Conservation (phyloP, 169 alveolate genomes). For the Babesia divergens region DNA sequence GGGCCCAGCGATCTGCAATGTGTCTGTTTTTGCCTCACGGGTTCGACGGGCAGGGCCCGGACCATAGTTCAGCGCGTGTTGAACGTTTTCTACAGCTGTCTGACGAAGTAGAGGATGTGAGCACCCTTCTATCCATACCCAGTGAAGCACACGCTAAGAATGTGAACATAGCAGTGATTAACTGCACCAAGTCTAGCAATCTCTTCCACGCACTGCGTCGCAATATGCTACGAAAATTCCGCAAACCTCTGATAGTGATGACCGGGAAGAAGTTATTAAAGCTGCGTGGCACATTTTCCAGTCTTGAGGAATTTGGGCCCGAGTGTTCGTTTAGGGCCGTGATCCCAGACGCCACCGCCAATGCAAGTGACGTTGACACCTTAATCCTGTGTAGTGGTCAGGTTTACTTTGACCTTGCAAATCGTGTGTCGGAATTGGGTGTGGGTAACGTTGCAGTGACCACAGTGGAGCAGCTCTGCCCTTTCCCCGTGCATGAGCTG, state of each 20-base stretch:
- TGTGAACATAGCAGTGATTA: conserved; percentile 81
- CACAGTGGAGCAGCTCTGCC: conserved; percentile 87
- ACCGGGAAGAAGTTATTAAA: conserved; percentile 73
- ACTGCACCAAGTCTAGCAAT: conserved; percentile 87
- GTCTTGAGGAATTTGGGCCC: conserved; percentile 63
- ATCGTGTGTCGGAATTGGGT: conserved; percentile 65
- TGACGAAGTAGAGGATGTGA: conserved; percentile 75
- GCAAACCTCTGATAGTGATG: conserved; percentile 69
- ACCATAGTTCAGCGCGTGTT: conserved; percentile 90
- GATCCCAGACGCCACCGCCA: conserved; percentile 67
- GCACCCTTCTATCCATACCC: conserved; percentile 54
- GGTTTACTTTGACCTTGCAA: conserved; percentile 83
- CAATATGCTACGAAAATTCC: conserved; percentile 86
- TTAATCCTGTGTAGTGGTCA: conserved; percentile 90
- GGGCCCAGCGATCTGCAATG: conserved; percentile 87
- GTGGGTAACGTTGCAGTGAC: conserved; percentile 73
- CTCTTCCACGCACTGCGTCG: conserved; percentile 90
- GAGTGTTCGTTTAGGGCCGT: conserved; percentile 65
- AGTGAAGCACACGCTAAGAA: conserved; percentile 57
- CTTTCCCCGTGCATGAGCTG: conserved; percentile 83
- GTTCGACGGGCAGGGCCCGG: conserved; percentile 96
- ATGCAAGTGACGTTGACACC: conserved; percentile 66
- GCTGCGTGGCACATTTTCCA: conserved; percentile 70
- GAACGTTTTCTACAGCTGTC: conserved; percentile 84
- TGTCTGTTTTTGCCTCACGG: conserved; percentile 92